These are phyloP conservation scores for Trapa incisa DNA, from an alignment of 345 rosid species.

Conservation along the genomic window DNA sequence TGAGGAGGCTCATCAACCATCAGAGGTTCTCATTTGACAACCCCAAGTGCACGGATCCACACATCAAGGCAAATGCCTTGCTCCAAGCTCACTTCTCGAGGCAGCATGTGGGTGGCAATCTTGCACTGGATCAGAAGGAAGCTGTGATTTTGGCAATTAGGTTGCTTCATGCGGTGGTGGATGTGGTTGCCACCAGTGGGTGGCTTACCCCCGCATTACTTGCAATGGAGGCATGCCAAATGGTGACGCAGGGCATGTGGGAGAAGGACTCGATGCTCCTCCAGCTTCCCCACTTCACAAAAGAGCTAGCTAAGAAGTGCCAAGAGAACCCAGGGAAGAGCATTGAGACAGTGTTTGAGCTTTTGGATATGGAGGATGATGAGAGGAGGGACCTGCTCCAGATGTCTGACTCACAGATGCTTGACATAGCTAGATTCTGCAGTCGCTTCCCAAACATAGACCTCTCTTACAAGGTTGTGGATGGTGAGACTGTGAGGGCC, in stretches of 20 bases:
- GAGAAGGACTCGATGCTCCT: slow-evolving; percentile 86
- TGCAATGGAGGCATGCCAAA: slow-evolving; percentile 89
- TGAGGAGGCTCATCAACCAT: slow-evolving; percentile 65
- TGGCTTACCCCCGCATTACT: slow-evolving; percentile 85
- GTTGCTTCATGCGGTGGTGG: slow-evolving; percentile 82
- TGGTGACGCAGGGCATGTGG: slow-evolving; percentile 97
- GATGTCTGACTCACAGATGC: slow-evolving; percentile 51
- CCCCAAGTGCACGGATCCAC: slow-evolving; percentile 64
- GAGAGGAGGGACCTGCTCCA: slow-evolving; percentile 66
- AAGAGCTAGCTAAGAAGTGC: slow-evolving; percentile 68
- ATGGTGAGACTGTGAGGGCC: slow-evolving; percentile 32
- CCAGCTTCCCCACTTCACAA: slow-evolving; percentile 85
- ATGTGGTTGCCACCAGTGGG: slow-evolving; percentile 81
- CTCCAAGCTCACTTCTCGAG: slow-evolving; percentile 92
- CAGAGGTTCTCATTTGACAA: slow-evolving; percentile 88
- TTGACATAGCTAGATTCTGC: slow-evolving; percentile 78
- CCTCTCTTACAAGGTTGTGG: slow-evolving; percentile 52
- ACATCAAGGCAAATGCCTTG: slow-evolving; percentile 77
- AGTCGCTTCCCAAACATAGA: slow-evolving; percentile 80
- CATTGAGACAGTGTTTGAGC: slow-evolving; percentile 69
- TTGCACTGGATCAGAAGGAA: slow-evolving; percentile 72
- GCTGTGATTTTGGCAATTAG: slow-evolving; percentile 62
- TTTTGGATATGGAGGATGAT: slow-evolving; percentile 86
- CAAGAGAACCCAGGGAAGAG: slow-evolving; percentile 69
- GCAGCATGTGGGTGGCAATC: slow-evolving; percentile 60